Percentiles rank a stretch among this genome's conserved stretches.
phyloP scores from a whole-genome alignment of 495 filamentous ascomycete species.

The Penicillium atrosanguineum region DNA sequence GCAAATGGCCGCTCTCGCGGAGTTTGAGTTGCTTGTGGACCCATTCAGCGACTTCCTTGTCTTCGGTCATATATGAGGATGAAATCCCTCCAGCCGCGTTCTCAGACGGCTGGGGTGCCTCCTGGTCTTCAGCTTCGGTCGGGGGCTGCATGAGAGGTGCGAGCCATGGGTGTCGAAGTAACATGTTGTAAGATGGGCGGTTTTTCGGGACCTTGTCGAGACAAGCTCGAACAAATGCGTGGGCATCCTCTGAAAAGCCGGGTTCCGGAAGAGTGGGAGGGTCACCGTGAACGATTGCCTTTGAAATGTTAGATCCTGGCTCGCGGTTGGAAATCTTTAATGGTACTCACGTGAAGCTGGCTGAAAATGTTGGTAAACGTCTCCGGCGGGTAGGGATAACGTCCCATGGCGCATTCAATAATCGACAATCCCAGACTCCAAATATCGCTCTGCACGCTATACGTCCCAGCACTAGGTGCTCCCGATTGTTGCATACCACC shows the following conservation, averaged over 20 bases:
- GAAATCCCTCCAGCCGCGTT: slow-evolving; percentile 37
- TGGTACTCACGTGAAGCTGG: slow-evolving; percentile 82
- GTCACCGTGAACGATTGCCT: slow-evolving; percentile 98
- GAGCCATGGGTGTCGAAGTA: slow-evolving; percentile 88
- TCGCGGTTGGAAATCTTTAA: not conserved
- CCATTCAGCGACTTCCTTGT: slow-evolving; percentile 83
- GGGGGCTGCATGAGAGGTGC: slow-evolving; percentile 75
- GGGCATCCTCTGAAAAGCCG: slow-evolving; percentile 74
- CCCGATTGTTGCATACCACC: slow-evolving; percentile 76
- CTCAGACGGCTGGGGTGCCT: slow-evolving; percentile 44
- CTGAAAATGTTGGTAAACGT: slow-evolving; percentile 99
- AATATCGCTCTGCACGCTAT: slow-evolving; percentile 97
- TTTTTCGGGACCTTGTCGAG: slow-evolving; percentile 90
- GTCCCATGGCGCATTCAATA: slow-evolving; percentile 93
- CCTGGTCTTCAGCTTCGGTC: slow-evolving; percentile 73
- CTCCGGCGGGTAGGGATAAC: slow-evolving; percentile 96
- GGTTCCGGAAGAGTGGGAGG: slow-evolving; percentile 79
- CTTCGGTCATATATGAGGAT: slow-evolving; percentile 49
- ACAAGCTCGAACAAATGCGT: slow-evolving; percentile 84
- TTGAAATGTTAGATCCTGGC: slow-evolving; percentile 12
- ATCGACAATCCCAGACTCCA: slow-evolving; percentile 95
- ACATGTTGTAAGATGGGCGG: slow-evolving; percentile 84
- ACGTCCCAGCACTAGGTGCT: slow-evolving; percentile 74
- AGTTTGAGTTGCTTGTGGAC: slow-evolving; percentile 68
- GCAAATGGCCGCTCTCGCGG: slow-evolving; percentile 51